phyloP scores from a whole-genome alignment of 202 grass and related monocot species.

The Zoysia matrella region DNA sequence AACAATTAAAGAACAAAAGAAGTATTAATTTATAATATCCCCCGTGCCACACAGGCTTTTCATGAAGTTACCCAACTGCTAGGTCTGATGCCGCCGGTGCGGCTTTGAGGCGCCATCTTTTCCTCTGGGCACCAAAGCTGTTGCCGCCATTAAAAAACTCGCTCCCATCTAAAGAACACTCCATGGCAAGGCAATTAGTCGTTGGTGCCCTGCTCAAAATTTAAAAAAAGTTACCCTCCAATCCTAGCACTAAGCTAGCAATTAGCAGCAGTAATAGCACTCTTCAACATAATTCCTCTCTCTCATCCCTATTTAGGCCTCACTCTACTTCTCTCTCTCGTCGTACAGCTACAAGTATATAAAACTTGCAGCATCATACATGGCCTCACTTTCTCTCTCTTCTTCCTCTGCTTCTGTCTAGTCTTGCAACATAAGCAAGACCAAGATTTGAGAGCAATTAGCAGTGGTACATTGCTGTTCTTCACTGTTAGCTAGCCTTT shows the following conservation, averaged over 20 bases:
- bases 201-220: slow-evolving; percentile 29
- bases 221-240: slow-evolving; percentile 35
- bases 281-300: slow-evolving; percentile 13
- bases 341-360: slow-evolving; percentile 24
- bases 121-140: slow-evolving; percentile 50
- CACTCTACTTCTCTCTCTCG: neutral
- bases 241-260: slow-evolving; percentile 21
- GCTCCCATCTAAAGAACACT: neutral
- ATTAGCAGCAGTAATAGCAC: slow-evolving; percentile 37
- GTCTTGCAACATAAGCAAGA: slow-evolving; percentile 66
- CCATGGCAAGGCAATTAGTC: slow-evolving; percentile 40
- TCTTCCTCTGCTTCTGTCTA: slow-evolving; percentile 35
- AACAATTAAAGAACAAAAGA: too few species aligned
- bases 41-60: slow-evolving; percentile 48
- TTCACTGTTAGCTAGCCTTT: slow-evolving; percentile 6
- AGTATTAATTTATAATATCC: slow-evolving; percentile 50
- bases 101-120: slow-evolving; percentile 49
- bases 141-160: slow-evolving; percentile 39
- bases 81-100: slow-evolving; percentile 17
- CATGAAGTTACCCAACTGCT: slow-evolving; percentile 53
- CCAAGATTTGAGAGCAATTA: slow-evolving; percentile 51
- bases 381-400: slow-evolving; percentile 26
- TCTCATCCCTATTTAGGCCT: slow-evolving; percentile 17
- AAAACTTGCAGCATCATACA: slow-evolving; percentile 42
- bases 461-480: slow-evolving; percentile 3